Evolutionary conservation across 2,329 filamentous ascomycete genomes (phyloP), one percentile per base, ranked within the genome.

Genomic region (Lecanosticta acicola): DNA sequence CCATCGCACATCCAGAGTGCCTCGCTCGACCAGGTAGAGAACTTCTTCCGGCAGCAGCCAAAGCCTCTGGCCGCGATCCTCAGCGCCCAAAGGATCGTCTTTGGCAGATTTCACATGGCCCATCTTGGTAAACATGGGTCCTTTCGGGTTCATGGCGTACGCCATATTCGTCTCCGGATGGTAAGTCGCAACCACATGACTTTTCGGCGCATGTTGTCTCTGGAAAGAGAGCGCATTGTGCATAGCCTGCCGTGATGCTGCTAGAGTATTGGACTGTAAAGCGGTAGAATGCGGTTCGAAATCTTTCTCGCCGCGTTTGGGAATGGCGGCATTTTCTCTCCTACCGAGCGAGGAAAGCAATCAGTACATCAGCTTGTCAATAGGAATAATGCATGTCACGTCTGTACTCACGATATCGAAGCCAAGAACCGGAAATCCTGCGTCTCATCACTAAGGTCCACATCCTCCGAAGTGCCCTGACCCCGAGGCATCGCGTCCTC

Each of bases 281-380:
- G 80, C 78, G 2, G 93, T 97, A 39, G 87, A 86, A 68, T 97
- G 89, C 20, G 86, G 83, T 69, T 97, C 93, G 66, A 96, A 98
- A 70, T 98, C 93, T 68, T 98, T 98, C 66, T 94, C 89, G 50
- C 93, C 93, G 53, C 89, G 87, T 55, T 91, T 89, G 29, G 94
- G 88, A 9, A 90, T 77, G 57, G 81, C 80, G 41, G 73, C 58
- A 46, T 64, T 61, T 46, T 64, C 58, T 39, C 50, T 54, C 34
- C 60, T 63, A n/a, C n/a, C n/a, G n/a, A n/a, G n/a, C n/a, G n/a
- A n/a, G n/a, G n/a, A n/a, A n/a, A n/a, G n/a, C n/a, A n/a, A 13
- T 34, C 32, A 34, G 32, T n/a, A n/a, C n/a, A n/a, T n/a, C n/a
- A n/a, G n/a, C n/a, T n/a, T 34, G 13, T 34, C 32, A 34, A 4